Evolutionary conservation across 2,329 filamentous ascomycete species (phyloP).

Genomic region (Sporothrix brunneoviolacea): DNA sequence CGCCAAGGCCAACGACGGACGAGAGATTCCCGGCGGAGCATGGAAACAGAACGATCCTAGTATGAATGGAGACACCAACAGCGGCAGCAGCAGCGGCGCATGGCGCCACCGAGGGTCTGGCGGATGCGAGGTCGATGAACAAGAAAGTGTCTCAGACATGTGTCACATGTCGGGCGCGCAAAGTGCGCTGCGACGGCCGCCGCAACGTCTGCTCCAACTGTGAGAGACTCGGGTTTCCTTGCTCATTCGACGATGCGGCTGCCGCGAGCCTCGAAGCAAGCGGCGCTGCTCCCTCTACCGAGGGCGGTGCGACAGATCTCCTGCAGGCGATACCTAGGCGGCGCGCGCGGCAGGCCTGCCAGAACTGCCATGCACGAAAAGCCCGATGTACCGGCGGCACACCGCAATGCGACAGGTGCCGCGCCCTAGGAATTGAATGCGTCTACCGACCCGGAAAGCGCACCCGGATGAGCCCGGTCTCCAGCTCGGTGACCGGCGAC

Average conservation of each 20-base stretch:
- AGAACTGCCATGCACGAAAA: slow-evolving; percentile 52
- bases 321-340: slow-evolving; percentile 40
- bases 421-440: slow-evolving; percentile 48
- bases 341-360: slow-evolving; percentile 50
- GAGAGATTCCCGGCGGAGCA: not conserved
- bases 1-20: not conserved
- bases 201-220: slow-evolving; percentile 51
- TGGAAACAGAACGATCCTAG: not conserved
- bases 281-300: not conserved
- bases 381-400: slow-evolving; percentile 52
- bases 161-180: slow-evolving; percentile 47
- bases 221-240: slow-evolving; percentile 50
- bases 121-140: not conserved
- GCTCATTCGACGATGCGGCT: slow-evolving; percentile 44
- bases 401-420: slow-evolving; percentile 47
- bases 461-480: slow-evolving; percentile 17
- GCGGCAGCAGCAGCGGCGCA: not conserved
- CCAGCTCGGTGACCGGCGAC: slow-evolving; percentile 4
- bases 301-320: slow-evolving; percentile 16
- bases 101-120: not conserved
- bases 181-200: slow-evolving; percentile 52
- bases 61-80: not conserved
- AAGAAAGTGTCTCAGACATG: slow-evolving; percentile 44
- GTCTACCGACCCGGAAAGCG: slow-evolving; percentile 47
- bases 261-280: slow-evolving; percentile 20